These are phyloP conservation scores for Rhodotorula babjevae DNA, from an alignment of 768 basidiomycete species.

Conservation along the genomic window DNA sequence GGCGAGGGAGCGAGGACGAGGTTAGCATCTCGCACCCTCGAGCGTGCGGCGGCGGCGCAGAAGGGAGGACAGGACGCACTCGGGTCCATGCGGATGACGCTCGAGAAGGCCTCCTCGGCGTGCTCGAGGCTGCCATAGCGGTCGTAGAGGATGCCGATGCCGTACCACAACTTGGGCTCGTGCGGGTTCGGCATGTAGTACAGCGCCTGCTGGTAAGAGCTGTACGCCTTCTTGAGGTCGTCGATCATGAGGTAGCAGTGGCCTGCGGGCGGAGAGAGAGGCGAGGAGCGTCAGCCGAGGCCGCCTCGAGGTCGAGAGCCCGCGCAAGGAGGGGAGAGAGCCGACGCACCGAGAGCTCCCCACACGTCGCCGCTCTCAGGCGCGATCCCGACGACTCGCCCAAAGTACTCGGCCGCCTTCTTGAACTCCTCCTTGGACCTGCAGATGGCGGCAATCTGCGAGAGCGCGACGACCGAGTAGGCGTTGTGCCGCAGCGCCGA, in stretches of 20 bases:
- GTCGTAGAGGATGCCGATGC: conserved; percentile 97
- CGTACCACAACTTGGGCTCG: conserved; percentile 99
- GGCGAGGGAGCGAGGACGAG: neutral
- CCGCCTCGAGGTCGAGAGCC: too few relatives aligned
- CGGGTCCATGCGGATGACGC: conserved; percentile 93
- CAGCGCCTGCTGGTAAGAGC: conserved; percentile 95
- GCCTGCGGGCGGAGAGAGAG: conserved; percentile 51
- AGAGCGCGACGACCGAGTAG: conserved; percentile 79
- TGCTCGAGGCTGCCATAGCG: conserved; percentile 97
- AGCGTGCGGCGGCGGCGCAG: too few relatives aligned
- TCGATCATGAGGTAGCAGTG: conserved; percentile 99
- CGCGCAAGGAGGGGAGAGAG: neutral
- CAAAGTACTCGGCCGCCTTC: conserved; percentile 96
- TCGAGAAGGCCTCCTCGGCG: conserved; percentile 96
- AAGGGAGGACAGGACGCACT: conserved; percentile 54
- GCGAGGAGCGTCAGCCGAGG: too few relatives aligned
- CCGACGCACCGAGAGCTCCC: conserved; percentile 77
- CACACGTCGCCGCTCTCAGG: conserved; percentile 98
- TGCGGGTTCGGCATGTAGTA: conserved; percentile 94
- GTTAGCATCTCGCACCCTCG: neutral
- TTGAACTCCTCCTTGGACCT: conserved; percentile 96
- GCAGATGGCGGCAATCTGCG: conserved; percentile 90
- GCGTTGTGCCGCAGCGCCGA: conserved; percentile 93
- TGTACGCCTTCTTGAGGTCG: conserved; percentile 96
- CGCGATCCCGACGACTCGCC: conserved; percentile 79